Evolutionary conservation across 495 filamentous ascomycete genomes (phyloP), one percentile per base, ranked within the genome.

Genomic region (Aspergillus carlsbadensis): DNA sequence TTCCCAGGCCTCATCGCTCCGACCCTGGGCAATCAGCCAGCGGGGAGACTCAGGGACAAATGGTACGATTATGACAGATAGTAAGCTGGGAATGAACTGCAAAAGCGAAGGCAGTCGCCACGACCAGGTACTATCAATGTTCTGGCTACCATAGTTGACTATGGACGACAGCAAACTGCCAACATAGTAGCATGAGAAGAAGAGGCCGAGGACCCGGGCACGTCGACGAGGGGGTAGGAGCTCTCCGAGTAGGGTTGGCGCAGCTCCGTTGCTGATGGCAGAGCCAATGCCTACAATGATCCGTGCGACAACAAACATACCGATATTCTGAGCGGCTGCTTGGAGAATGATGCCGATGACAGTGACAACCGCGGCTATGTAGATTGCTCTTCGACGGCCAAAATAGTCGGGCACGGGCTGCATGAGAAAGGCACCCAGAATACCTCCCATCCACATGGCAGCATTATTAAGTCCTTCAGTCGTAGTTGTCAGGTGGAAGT

Each of bases 351-450:
- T 15, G 21, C 21, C 22, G 43, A 46, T 46, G 1, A 15, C 7
- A 11, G 24, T 29, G 22, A 46, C n/a, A 10, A 7, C 21, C 10
- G 43, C 43, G 11, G 43, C 43, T 5, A 29, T 15, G 5, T 29
- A 14, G 43, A 29, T 46, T 2, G 43, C 43, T 6, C 1, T 4
- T 6, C 43, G 43, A 11, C 43, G 43, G 22, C 43, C 43, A 24
- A 46, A 29, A 14, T 46, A 29, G 21, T 15, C 24, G 43, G 43
- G 24, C 10, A 46, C 14, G 3, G 43, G 43, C 13, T 24, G 48
- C 11, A 46, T 64, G 24, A 59, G 47, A 51, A 34, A 59, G 11
- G 58, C 60, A 63, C 67, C 48, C 52, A 33, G 10, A 4, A 53
- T 34, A 2, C 37, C 37, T 5, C 37, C 37, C 37, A 41, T 41